These are phyloP conservation scores for Apodospora peruviana DNA, from an alignment of 495 filamentous ascomycete species.

Conservation along the genomic window DNA sequence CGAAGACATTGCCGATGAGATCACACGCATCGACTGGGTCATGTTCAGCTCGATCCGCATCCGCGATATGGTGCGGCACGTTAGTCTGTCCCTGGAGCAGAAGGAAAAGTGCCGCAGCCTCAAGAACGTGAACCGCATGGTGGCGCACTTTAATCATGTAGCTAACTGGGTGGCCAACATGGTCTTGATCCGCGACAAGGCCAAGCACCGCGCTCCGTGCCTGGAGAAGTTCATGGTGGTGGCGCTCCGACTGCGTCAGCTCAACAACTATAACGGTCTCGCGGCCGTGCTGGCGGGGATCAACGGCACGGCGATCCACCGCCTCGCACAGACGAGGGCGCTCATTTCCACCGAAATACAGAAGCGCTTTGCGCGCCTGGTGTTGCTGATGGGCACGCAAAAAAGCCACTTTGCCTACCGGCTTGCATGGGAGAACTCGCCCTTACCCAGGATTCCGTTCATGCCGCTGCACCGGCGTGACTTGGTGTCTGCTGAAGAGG, in stretches of 20 bases:
- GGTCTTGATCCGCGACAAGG: slow-evolving; percentile 88
- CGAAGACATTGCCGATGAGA: slow-evolving; percentile 79
- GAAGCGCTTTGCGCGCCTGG: slow-evolving; percentile 81
- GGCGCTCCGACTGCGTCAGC: slow-evolving; percentile 73
- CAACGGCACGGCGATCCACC: slow-evolving; percentile 79
- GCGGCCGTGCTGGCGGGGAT: slow-evolving; percentile 92
- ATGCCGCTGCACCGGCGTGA: slow-evolving; percentile 87
- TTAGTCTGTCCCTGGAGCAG: slow-evolving; percentile 63
- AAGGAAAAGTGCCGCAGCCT: slow-evolving; percentile 76
- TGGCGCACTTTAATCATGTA: slow-evolving; percentile 92
- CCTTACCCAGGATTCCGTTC: slow-evolving; percentile 84
- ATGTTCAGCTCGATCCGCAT: slow-evolving; percentile 96
- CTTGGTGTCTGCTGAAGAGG: slow-evolving; percentile 85
- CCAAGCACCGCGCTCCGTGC: slow-evolving; percentile 85
- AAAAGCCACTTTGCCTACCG: slow-evolving; percentile 92
- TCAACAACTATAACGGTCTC: slow-evolving; percentile 96
- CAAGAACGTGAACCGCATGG: slow-evolving; percentile 86
- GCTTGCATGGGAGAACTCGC: slow-evolving; percentile 92
- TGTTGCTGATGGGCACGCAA: slow-evolving; percentile 86
- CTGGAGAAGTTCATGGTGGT: slow-evolving; percentile 93
- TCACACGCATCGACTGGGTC: slow-evolving; percentile 94
- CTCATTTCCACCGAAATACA: slow-evolving; percentile 63
- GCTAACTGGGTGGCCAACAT: slow-evolving; percentile 88
- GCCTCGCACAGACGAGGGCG: slow-evolving; percentile 75
- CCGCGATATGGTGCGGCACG: slow-evolving; percentile 86